These are phyloP conservation scores for Viridothelium virens DNA, from an alignment of 495 filamentous ascomycete genomes.

Conservation along the genomic window DNA sequence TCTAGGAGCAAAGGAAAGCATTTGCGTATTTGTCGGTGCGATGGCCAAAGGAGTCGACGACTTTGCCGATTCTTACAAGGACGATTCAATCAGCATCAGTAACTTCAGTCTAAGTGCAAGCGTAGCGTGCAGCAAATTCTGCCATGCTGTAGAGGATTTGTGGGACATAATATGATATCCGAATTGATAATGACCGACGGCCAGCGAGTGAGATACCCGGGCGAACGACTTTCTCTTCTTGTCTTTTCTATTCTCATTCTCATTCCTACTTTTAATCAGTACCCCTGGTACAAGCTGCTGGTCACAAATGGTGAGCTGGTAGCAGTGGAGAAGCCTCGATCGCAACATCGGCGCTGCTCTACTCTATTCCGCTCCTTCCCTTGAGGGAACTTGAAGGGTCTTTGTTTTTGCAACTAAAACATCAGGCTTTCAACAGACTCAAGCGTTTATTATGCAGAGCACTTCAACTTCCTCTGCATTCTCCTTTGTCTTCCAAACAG, in stretches of 20 bases:
- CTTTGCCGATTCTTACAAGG: constrained; percentile 89
- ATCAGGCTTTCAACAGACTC: constrained; percentile 72
- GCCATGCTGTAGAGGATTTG: constrained; percentile 92
- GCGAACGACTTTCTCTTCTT: background rate
- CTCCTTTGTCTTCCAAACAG: constrained; percentile 33
- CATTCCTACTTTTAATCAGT: constrained; percentile 10
- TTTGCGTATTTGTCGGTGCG: constrained; percentile 94
- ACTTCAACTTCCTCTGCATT: constrained; percentile 57
- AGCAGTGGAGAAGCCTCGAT: constrained; percentile 39
- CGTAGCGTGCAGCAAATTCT: constrained; percentile 98
- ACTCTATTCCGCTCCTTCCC: constrained; percentile 32
- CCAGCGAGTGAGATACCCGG: background rate
- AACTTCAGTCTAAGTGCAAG: constrained; percentile 94
- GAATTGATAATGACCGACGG: background rate
- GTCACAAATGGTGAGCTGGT: background rate
- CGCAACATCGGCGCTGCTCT: constrained; percentile 42
- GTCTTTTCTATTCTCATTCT: too few relatives aligned
- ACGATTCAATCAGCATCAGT: constrained; percentile 96
- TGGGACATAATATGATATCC: constrained; percentile 76
- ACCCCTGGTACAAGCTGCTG: background rate
- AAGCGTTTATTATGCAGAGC: constrained; percentile 56
- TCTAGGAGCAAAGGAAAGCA: constrained; percentile 73
- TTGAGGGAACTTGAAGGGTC: constrained; percentile 51
- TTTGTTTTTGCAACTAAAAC: constrained; percentile 80
- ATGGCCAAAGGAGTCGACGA: constrained; percentile 96